These are phyloP conservation scores for Tuber calosporum DNA, from an alignment of 495 filamentous ascomycete genomes.

Conservation along the genomic window DNA sequence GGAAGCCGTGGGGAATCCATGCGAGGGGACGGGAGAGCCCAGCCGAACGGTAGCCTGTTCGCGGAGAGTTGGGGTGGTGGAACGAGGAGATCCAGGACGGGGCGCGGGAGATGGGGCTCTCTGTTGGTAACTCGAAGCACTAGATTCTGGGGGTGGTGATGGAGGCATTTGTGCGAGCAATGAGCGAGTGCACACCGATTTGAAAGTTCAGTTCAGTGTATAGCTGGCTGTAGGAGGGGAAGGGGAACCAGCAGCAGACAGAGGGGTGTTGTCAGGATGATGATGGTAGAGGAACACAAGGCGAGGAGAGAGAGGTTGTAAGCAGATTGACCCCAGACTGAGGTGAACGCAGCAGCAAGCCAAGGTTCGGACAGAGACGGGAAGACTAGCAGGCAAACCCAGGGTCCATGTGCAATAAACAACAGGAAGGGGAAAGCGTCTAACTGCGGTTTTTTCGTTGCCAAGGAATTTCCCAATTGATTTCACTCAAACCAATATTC, in stretches of 20 bases:
- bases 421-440: background rate
- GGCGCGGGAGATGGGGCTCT: slow-evolving; percentile 19
- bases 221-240: background rate
- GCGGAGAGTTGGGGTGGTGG: slow-evolving; percentile 19
- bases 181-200: background rate
- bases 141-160: slow-evolving; percentile 22
- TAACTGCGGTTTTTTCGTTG: background rate
- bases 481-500: background rate
- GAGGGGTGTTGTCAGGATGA: background rate
- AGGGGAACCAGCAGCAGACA: background rate
- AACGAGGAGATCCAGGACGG: slow-evolving; percentile 26
- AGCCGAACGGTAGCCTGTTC: slow-evolving; percentile 38
- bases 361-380: slow-evolving; percentile 2
- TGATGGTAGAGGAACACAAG: background rate
- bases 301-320: background rate
- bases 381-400: background rate
- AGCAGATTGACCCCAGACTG: background rate
- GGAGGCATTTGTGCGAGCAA: slow-evolving; percentile 1
- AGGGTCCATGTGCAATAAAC: background rate
- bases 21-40: slow-evolving; percentile 34
- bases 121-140: slow-evolving; percentile 26
- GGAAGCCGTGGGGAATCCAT: slow-evolving; percentile 29
- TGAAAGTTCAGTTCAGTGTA: background rate
- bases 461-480: background rate
- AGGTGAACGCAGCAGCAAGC: background rate